phyloP scores from a whole-genome alignment of 192 early-diverging fungal species.

The Podila verticillata region DNA sequence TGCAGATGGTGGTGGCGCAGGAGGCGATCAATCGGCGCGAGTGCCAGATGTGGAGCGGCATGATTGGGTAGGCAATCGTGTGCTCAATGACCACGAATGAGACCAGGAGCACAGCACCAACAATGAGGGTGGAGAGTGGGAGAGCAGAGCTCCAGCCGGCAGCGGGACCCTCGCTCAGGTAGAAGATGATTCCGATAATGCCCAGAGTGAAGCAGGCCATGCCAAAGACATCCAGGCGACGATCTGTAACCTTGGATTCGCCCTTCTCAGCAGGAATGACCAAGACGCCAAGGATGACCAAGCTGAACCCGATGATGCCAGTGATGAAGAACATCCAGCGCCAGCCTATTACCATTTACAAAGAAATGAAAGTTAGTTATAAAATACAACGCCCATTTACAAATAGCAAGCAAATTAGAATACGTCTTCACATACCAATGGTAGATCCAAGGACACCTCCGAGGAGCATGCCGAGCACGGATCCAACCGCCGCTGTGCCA shows the following conservation, averaged over 20 bases:
- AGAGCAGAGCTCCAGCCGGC: neutral
- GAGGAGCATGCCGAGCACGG: conserved; percentile 16
- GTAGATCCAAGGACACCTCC: conserved; percentile 19
- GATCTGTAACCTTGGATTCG: neutral
- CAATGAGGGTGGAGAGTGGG: neutral
- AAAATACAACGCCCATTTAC: too few relatives aligned
- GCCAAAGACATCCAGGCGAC: conserved; percentile 15
- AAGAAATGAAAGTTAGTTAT: too few relatives aligned
- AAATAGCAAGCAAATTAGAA: too few relatives aligned
- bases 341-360: conserved; percentile 7
- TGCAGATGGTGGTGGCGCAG: neutral
- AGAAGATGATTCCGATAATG: conserved; percentile 15
- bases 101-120: neutral
- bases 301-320: conserved; percentile 8
- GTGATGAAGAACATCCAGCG: conserved; percentile 37
- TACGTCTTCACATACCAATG: neutral
- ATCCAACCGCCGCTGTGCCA: conserved; percentile 18
- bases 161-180: conserved; percentile 16
- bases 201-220: conserved; percentile 10
- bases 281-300: conserved; percentile 11
- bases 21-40: conserved; percentile 4
- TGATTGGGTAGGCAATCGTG: conserved; percentile 2
- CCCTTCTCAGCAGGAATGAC: conserved; percentile 4
- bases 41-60: conserved; percentile 12
- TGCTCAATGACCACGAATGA: neutral